Evolutionary conservation across 331 rosid genomes (phyloP).

Genomic region (Quercus lobata): DNA sequence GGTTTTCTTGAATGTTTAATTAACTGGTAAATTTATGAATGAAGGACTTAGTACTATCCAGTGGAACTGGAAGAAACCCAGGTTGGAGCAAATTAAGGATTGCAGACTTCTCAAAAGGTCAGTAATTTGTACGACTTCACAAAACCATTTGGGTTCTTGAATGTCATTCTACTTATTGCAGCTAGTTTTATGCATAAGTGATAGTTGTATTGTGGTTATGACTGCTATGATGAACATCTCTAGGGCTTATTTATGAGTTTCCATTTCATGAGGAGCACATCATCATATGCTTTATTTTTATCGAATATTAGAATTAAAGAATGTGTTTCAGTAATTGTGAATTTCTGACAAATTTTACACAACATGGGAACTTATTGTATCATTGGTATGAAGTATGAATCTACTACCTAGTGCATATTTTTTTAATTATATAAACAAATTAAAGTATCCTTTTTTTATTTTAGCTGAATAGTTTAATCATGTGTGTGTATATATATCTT

Average conservation of each 20-base stretch:
- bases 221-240: not conserved
- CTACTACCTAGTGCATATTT: no score
- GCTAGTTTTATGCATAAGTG: not conserved
- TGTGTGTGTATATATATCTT: not conserved
- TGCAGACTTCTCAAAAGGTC: slow-evolving; percentile 1
- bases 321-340: not conserved
- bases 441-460: no score
- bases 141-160: not conserved
- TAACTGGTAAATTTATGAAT: not conserved
- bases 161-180: not conserved
- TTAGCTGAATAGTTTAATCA: no score
- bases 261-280: not conserved
- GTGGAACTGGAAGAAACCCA: not conserved
- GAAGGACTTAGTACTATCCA: not conserved
- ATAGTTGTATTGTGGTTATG: not conserved
- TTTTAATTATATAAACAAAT: no score
- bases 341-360: not conserved
- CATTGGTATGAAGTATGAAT: not conserved
- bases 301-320: not conserved
- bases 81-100: not conserved
- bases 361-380: not conserved
- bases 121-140: not conserved
- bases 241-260: not conserved
- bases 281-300: not conserved
- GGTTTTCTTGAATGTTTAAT: not conserved